Percentiles rank a stretch among this genome's conserved stretches.
Evolutionary conservation across 208 protist genomes (phyloP).

Genomic region (Angomonas ambiguus): DNA sequence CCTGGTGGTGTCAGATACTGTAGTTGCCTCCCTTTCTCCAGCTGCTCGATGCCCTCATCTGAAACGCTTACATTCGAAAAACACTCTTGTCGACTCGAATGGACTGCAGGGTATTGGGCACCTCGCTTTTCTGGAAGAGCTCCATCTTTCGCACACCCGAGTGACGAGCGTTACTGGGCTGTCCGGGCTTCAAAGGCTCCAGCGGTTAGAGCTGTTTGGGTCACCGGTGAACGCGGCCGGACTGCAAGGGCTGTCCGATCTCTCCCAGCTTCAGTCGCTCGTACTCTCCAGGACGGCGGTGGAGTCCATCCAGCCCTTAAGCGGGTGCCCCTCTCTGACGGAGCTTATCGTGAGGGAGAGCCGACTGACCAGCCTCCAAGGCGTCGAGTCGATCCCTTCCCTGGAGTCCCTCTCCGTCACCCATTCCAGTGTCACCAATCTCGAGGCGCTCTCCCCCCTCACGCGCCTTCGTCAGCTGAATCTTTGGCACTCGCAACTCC

Average conservation of each 20-base stretch:
- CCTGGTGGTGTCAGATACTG: slow-evolving; percentile 18
- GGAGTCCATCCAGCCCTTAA: slow-evolving; percentile 1
- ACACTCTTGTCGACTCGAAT: slow-evolving; percentile 13
- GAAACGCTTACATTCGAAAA: slow-evolving; percentile 18
- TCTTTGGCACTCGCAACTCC: slow-evolving; percentile 23
- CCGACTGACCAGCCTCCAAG: slow-evolving; percentile 7
- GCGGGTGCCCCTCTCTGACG: slow-evolving; percentile 8
- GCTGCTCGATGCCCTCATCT: slow-evolving; percentile 13
- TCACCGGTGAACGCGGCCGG: slow-evolving; percentile 14
- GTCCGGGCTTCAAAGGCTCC: slow-evolving; percentile 10
- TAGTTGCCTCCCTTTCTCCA: slow-evolving; percentile 7
- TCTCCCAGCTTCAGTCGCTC: slow-evolving; percentile 18
- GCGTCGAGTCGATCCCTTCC: slow-evolving; percentile 4
- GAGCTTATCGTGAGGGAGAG: slow-evolving; percentile 21
- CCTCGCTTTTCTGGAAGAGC: slow-evolving; percentile 18
- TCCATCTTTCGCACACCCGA: slow-evolving; percentile 20
- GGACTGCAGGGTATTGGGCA: slow-evolving; percentile 14
- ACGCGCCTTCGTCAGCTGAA: slow-evolving; percentile 15
- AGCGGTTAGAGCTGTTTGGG: slow-evolving; percentile 16
- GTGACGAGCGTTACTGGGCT: slow-evolving; percentile 18
- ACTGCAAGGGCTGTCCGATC: slow-evolving; percentile 12
- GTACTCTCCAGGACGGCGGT: slow-evolving; percentile 22
- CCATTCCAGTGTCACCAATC: slow-evolving; percentile 16
- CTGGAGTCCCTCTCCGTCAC: slow-evolving; percentile 22
- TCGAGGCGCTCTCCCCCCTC: slow-evolving; percentile 13